phyloP scores from a whole-genome alignment of 148 eudicot genomes.

The Mesembryanthemum crystallinum region DNA sequence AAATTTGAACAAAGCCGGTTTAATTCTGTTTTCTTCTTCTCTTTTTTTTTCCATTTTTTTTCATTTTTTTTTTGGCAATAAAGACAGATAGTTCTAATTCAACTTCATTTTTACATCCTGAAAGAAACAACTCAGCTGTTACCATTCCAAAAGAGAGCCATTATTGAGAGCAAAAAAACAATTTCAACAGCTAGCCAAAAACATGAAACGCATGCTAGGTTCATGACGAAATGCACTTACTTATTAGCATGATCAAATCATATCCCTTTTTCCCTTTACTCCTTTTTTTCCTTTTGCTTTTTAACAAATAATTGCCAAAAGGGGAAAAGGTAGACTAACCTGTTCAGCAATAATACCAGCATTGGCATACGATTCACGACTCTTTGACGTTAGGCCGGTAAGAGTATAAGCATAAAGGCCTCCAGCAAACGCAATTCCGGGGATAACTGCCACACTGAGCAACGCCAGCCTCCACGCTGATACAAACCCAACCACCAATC shows the following conservation, averaged over 20 bases:
- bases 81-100: slow-evolving; percentile 14
- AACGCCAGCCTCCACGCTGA: slow-evolving; percentile 97
- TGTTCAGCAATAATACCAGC: slow-evolving; percentile 97
- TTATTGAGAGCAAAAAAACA: slow-evolving; percentile 18
- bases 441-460: slow-evolving; percentile 95
- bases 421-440: slow-evolving; percentile 98
- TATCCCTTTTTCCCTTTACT: slow-evolving; percentile 4
- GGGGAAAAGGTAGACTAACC: slow-evolving; percentile 42
- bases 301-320: slow-evolving; percentile 11
- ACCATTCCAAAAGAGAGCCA: neutral
- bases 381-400: slow-evolving; percentile 96
- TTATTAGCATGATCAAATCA: slow-evolving; percentile 12
- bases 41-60: neutral
- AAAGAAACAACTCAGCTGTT: slow-evolving; percentile 2
- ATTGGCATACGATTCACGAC: slow-evolving; percentile 96
- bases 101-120: slow-evolving; percentile 6
- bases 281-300: slow-evolving; percentile 3
- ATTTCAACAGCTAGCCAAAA: slow-evolving; percentile 21
- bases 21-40: neutral
- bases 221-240: slow-evolving; percentile 20
- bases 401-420: slow-evolving; percentile 97
- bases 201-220: slow-evolving; percentile 24
- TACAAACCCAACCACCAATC: slow-evolving; percentile 97
- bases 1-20: neutral
- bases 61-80: neutral